Evolutionary conservation across 2,329 filamentous ascomycete genomes (phyloP).

Genomic region (Nigrospora osmanthi): DNA sequence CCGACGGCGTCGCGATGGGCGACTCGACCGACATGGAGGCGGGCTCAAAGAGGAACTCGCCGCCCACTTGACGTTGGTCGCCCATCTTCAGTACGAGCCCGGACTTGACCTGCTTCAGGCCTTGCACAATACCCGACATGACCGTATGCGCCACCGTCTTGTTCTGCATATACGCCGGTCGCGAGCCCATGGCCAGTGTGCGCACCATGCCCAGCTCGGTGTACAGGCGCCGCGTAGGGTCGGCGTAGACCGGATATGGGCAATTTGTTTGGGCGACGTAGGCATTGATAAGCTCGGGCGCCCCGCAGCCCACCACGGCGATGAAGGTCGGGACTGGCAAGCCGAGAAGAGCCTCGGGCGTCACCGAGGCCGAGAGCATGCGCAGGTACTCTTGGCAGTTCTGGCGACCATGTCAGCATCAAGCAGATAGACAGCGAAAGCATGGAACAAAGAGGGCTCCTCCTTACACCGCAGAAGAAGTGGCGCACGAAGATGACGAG

Average conservation of each 20-base stretch:
- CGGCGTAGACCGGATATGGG: slow-evolving; percentile 69
- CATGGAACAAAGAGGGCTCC: too few species aligned
- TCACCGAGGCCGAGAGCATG: slow-evolving; percentile 51
- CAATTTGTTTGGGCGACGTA: slow-evolving; percentile 58
- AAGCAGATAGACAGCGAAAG: neutral
- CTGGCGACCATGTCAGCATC: slow-evolving; percentile 25
- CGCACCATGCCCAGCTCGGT: slow-evolving; percentile 59
- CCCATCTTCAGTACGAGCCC: slow-evolving; percentile 57
- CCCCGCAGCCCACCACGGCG: slow-evolving; percentile 65
- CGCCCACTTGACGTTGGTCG: slow-evolving; percentile 62
- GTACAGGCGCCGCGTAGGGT: slow-evolving; percentile 61
- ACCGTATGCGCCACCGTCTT: slow-evolving; percentile 43
- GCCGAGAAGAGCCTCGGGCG: slow-evolving; percentile 37
- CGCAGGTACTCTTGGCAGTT: slow-evolving; percentile 72
- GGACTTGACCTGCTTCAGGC: slow-evolving; percentile 45
- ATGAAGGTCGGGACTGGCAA: slow-evolving; percentile 54
- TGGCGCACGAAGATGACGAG: slow-evolving; percentile 70
- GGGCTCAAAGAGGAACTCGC: slow-evolving; percentile 71
- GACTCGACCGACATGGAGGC: slow-evolving; percentile 27
- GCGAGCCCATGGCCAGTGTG: slow-evolving; percentile 49
- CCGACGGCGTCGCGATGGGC: slow-evolving; percentile 33
- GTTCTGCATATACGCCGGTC: slow-evolving; percentile 55
- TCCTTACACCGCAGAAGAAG: slow-evolving; percentile 70
- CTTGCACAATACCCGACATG: slow-evolving; percentile 48
- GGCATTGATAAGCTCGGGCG: slow-evolving; percentile 57